A percentile compares a stretch with the other conserved stretches of the same genome.
Conservation (phyloP, 192 early-diverging fungal species). For the Entophlyctis luteolus region DNA sequence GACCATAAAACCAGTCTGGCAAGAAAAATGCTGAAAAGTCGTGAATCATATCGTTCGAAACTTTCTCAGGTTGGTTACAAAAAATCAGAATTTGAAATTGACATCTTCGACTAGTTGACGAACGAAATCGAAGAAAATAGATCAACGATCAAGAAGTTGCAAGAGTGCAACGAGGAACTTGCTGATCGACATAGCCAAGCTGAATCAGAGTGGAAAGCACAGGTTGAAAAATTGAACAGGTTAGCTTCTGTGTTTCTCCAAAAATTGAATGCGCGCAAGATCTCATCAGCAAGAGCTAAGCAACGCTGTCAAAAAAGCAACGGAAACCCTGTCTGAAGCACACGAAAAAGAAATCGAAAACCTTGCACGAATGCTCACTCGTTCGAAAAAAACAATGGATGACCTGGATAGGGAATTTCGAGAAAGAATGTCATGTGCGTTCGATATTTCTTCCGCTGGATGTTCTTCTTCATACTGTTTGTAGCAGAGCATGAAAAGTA, state of each 20-base stretch:
- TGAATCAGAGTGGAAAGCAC: conserved; percentile 22
- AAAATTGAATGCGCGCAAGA: conserved; percentile 1
- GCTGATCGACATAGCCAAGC: conserved; percentile 1
- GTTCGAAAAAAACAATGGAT: conserved; percentile 26
- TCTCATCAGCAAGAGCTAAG: conserved; percentile 28
- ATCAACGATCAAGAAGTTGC: conserved; percentile 31
- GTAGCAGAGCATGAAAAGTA: conserved; percentile 32
- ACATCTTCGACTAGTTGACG: no score
- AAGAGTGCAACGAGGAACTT: conserved; percentile 24
- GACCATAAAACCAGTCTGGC: no score
- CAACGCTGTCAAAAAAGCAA: conserved; percentile 22
- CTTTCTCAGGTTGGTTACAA: no score
- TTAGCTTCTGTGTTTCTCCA: conserved; percentile 2
- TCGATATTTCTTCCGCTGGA: not conserved
- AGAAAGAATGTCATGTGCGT: conserved; percentile 31
- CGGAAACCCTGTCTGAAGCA: not conserved
- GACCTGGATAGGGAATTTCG: conserved; percentile 44
- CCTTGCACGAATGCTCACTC: conserved; percentile 12
- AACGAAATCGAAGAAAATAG: conserved; percentile 34
- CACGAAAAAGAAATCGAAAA: conserved; percentile 36
- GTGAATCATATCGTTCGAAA: no score
- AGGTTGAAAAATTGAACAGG: conserved; percentile 30
- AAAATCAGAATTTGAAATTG: no score
- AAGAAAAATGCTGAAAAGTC: no score
- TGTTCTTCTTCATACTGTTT: not conserved